Evolutionary conservation across 352 stramenopile species (phyloP).

Genomic region (Globisporangium yorkense): DNA sequence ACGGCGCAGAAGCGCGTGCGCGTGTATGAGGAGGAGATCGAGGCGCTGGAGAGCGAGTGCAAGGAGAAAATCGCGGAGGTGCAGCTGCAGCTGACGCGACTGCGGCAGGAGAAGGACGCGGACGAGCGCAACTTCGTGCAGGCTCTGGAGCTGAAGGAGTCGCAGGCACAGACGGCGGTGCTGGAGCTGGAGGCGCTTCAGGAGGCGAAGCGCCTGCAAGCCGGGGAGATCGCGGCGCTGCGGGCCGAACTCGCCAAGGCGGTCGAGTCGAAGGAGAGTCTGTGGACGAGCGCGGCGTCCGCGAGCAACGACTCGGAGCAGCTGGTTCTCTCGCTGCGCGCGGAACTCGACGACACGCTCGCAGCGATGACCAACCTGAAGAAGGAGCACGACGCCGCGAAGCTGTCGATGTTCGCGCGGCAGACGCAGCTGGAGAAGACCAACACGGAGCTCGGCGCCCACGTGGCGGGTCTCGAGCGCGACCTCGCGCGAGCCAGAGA

Average conservation of each 20-base stretch:
- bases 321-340: slow-evolving; percentile 47
- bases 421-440: slow-evolving; percentile 72
- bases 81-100: slow-evolving; percentile 39
- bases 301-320: slow-evolving; percentile 65
- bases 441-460: slow-evolving; percentile 65
- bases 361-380: slow-evolving; percentile 51
- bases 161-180: slow-evolving; percentile 40
- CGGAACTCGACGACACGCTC: slow-evolving; percentile 65
- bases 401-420: slow-evolving; percentile 62
- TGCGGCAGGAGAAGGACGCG: slow-evolving; percentile 55
- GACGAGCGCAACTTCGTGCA: slow-evolving; percentile 74
- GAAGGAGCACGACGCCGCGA: slow-evolving; percentile 54
- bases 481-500: slow-evolving; percentile 48
- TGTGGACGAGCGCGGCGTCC: slow-evolving; percentile 62
- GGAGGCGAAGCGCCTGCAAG: slow-evolving; percentile 28
- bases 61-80: slow-evolving; percentile 59
- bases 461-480: slow-evolving; percentile 55
- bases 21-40: slow-evolving; percentile 72
- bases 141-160: slow-evolving; percentile 67
- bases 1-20: slow-evolving; percentile 51
- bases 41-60: slow-evolving; percentile 71
- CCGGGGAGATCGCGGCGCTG: slow-evolving; percentile 33
- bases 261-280: slow-evolving; percentile 57
- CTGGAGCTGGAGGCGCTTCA: slow-evolving; percentile 32
- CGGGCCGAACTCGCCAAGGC: slow-evolving; percentile 39